Base-by-base conservation (phyloP, 768 basidiomycete species). In the Amanita molliuscula region DNA sequence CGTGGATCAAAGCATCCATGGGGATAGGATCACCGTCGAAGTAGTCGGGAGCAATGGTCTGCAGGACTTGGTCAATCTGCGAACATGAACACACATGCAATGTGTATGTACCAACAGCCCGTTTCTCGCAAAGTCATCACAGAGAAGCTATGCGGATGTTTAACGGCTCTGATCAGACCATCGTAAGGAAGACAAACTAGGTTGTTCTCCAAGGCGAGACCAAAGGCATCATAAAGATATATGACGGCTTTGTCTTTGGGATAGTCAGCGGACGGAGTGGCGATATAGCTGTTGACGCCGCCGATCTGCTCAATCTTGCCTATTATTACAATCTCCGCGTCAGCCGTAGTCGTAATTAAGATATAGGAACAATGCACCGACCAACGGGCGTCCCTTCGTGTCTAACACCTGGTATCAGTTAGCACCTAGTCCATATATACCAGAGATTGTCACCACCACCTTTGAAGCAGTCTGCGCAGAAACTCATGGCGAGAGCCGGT, bases 241-340 rank as follows among this genome's bases (percentile, higher is more conserved):
- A 84, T 67, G 45, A 83, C 49, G 21, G 71, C 77, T 60, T 81
- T 82, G 55, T 75, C 69, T 62, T 78, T 75, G 50, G 73, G 62
- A 52, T 76, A 79, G 31, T 74, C 73, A 1, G 56, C 54, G 0
- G 67, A 60, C 10, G 82, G 82, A 1, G 73, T 78, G 1, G 75
- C 73, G 46, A 80, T 67, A 53, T 84, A 82, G 54, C 64, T 67
- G 6, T 65, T 59, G 40, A 80, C 68, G 3, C 76, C 79, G 21
- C 62, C 67, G 49, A 81, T 68, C 25, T 58, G 52, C 54, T 76
- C 71, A 58, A 66, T 61, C 57, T 68, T 70, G 23, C 80, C 80
- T 81, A 50, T 26, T 31, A 11, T 31, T 1, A 28, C 7, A 8
- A 16, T n/a, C 23, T 23, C 23, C 13, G 13, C 9, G 25, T 25